Evolutionary conservation across 306 rosid species (phyloP).

Genomic region (Psophocarpus tetragonolobus): DNA sequence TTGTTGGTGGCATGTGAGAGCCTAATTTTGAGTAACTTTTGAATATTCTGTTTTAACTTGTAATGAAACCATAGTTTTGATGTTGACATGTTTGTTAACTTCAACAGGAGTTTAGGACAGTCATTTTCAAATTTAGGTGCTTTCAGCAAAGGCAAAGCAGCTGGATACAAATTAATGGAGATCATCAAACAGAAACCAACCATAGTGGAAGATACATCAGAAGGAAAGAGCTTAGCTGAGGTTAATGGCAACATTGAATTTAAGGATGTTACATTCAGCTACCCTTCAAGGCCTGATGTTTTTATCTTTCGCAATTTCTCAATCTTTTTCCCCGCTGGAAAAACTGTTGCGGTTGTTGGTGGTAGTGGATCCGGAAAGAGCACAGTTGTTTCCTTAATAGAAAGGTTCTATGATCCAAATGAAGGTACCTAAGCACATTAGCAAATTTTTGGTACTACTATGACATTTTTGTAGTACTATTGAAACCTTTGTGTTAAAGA

Average conservation of each 20-base stretch:
- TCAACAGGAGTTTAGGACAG: slow-evolving; percentile 96
- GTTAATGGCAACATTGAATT: slow-evolving; percentile 86
- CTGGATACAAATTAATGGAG: slow-evolving; percentile 95
- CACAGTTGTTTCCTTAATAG: slow-evolving; percentile 93
- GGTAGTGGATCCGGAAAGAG: slow-evolving; percentile 99
- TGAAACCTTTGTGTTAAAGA: not conserved
- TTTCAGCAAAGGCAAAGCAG: slow-evolving; percentile 94
- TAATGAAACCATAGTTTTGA: not conserved
- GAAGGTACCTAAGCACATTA: slow-evolving; percentile 54
- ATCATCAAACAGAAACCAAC: slow-evolving; percentile 87
- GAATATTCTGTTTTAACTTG: not conserved
- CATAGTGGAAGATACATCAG: slow-evolving; percentile 67
- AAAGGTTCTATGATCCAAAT: slow-evolving; percentile 95
- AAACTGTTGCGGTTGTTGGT: slow-evolving; percentile 94
- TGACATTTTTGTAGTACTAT: not conserved
- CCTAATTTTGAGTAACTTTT: not conserved
- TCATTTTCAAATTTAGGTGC: slow-evolving; percentile 98
- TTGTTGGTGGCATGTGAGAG: slow-evolving; percentile 98
- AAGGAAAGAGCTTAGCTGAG: slow-evolving; percentile 74
- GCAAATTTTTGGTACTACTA: not conserved
- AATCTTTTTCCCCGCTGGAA: slow-evolving; percentile 92
- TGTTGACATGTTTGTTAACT: slow-evolving; percentile 21
- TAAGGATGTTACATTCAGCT: slow-evolving; percentile 87
- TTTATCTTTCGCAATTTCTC: slow-evolving; percentile 78
- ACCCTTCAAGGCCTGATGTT: slow-evolving; percentile 93